Conservation (phyloP, 441 rosid species). For the Pelargonium australe region DNA sequence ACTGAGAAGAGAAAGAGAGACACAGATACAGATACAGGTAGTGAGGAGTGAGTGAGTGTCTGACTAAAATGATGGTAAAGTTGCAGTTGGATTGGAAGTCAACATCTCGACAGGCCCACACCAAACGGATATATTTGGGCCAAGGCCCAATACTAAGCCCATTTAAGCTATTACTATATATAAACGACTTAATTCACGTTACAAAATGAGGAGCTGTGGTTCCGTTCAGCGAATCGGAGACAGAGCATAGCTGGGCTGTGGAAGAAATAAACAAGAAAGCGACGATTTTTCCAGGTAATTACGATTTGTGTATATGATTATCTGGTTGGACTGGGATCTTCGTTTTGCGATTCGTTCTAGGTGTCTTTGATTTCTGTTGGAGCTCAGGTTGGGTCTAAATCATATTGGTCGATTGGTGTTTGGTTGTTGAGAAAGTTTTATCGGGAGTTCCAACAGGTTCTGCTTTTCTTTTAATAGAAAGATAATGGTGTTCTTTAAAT, state of each 20-base stretch:
- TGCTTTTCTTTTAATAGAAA: too few relatives aligned
- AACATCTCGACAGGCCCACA: not conserved
- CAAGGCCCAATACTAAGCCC: not conserved
- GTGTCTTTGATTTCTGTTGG: not conserved
- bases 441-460: too few relatives aligned
- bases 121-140: not conserved
- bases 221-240: not conserved
- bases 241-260: not conserved
- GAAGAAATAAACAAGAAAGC: not conserved
- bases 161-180: not conserved
- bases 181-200: not conserved
- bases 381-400: not conserved
- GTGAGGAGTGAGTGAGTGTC: not conserved
- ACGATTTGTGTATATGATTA: not conserved
- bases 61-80: not conserved
- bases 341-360: too few relatives aligned
- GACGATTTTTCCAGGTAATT: not conserved
- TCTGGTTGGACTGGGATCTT: too few relatives aligned
- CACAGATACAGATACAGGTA: not conserved
- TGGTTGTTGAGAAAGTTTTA: constrained; percentile 1
- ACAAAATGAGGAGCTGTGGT: not conserved
- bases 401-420: not conserved
- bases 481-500: too few relatives aligned
- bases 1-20: not conserved
- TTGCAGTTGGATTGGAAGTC: not conserved